Evolutionary conservation across 106 monocot species (phyloP), one percentile per base, ranked within the genome.

Genomic region (Dendrobium huoshanense): DNA sequence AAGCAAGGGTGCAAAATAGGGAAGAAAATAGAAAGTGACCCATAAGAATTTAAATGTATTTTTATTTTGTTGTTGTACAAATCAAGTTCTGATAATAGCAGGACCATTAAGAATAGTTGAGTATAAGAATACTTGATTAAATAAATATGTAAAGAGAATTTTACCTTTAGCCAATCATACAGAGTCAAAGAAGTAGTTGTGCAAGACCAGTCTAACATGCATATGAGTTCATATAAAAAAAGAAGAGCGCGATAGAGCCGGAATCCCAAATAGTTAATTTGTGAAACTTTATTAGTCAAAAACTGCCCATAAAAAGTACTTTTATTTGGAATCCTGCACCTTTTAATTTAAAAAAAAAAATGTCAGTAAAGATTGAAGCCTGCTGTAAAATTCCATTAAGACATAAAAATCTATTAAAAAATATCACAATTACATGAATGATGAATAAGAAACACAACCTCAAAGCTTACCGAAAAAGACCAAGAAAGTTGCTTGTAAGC

Each of bases 121-220:
- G 68, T 7, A 70, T 29, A 70, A 70, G 11, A 70, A 22, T 70
- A 70, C 11, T 61, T 29, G 68, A 22, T 33, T 0, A 33, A 54
- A 79, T 79, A 79, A 49, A 61, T 29, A 42, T 72, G 72, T 25
- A 82, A 7, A 24, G 22, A 18, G 17, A 10, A 19, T 49, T 58
- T 73, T 89, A 98, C 97, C 97, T 98, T 98, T 22, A 98, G 83
- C 98, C 98, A 98, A 79, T 98, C 98, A 81, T 98, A 98, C 98
- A 98, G 94, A 80, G 98, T 98, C 33, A 98, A 83, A 84, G 98
- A 98, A 43, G 98, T 98, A 1, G 88, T 49, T 73, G 98, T 98
- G 70, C 94, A 98, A 19, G 94, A 95, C 98, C 98, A 98, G 79
- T 98, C 98, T 77, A 98, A 94, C 72, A 94, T 92, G 86, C 98